Conservation (phyloP, 805 yeast species). For the Yamadazyma nakazawae region DNA sequence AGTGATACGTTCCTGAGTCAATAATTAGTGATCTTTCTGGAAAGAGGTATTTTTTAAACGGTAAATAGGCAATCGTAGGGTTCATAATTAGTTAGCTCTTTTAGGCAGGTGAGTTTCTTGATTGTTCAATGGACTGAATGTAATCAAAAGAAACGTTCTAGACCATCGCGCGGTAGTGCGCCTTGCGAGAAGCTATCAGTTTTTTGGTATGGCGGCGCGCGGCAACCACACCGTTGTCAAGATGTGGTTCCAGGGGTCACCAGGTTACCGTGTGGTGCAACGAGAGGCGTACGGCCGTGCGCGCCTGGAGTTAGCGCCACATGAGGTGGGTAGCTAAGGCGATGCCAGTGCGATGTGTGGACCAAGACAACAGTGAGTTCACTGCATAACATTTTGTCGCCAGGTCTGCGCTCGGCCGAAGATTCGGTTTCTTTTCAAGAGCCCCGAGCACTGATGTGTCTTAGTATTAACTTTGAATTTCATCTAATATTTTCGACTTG, state of each 20-base stretch:
- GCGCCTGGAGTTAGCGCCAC: not conserved
- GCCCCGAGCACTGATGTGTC: too few species aligned
- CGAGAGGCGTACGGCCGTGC: not conserved
- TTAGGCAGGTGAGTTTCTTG: conserved; percentile 7
- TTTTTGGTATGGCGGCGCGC: not conserved
- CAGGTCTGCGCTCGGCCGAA: too few species aligned
- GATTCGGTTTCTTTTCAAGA: too few species aligned
- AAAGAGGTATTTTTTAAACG: not conserved
- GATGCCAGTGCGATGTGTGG: not conserved
- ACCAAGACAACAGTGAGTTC: too few species aligned
- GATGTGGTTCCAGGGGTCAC: too few species aligned
- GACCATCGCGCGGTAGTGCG: conserved; percentile 1
- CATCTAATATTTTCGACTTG: too few species aligned
- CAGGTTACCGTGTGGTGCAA: not conserved
- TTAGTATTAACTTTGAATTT: too few species aligned
- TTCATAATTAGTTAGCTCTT: conserved; percentile 8
- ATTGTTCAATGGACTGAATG: conserved; percentile 1
- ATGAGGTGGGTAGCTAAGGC: too few species aligned
- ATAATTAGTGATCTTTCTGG: too few species aligned
- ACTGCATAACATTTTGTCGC: too few species aligned
- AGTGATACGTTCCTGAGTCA: too few species aligned
- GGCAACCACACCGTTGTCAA: too few species aligned
- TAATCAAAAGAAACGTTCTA: conserved; percentile 4
- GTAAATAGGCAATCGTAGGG: conserved; percentile 3
- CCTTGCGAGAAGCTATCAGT: not conserved